Evolutionary conservation across 164 flowering plant species (phyloP).

Genomic region (Vitis amurensis): DNA sequence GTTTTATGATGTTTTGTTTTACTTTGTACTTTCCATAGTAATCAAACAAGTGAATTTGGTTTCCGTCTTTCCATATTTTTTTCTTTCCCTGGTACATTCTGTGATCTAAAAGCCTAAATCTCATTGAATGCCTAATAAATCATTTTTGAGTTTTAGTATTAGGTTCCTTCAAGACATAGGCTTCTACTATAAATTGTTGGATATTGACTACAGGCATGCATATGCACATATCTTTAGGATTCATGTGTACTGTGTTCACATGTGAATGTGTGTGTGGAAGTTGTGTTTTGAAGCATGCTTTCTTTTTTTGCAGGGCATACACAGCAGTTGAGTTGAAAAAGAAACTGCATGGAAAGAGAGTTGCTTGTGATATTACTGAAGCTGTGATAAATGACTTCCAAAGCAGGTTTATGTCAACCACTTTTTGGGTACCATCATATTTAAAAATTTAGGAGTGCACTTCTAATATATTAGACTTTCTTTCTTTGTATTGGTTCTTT

Average conservation of each 20-base stretch:
- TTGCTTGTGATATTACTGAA: constrained; percentile 43
- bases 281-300: too few species aligned
- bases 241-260: too few species aligned
- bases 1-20: too few species aligned
- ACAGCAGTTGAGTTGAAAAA: constrained; percentile 74
- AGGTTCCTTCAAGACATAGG: background rate
- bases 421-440: background rate
- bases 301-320: constrained; percentile 55
- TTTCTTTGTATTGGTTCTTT: background rate
- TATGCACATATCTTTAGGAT: background rate
- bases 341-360: constrained; percentile 61
- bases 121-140: background rate
- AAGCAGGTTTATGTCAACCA: constrained; percentile 42
- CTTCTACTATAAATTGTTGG: background rate
- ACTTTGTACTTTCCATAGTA: too few species aligned
- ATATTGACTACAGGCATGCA: background rate
- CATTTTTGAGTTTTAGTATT: background rate
- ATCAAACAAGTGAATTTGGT: too few species aligned
- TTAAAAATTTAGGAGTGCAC: background rate
- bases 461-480: background rate
- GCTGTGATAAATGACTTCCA: constrained; percentile 51
- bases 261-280: too few species aligned
- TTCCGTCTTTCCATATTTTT: too few species aligned
- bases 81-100: background rate
- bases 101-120: too few species aligned